Evolutionary conservation across 768 basidiomycete genomes (phyloP).

Genomic region (Flagelloscypha sp.): DNA sequence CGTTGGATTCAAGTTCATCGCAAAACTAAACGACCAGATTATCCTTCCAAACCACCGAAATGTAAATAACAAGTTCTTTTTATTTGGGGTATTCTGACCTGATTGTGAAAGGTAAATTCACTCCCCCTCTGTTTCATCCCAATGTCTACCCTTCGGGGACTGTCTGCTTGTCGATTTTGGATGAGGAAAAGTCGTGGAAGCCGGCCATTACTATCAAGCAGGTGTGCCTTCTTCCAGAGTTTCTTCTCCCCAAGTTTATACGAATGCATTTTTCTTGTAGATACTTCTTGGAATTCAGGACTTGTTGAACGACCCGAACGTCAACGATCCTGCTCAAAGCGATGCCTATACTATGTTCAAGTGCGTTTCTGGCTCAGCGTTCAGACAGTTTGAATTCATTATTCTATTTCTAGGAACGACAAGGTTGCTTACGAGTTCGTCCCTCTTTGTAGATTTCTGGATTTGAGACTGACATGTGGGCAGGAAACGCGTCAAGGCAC

Average conservation of each 20-base stretch:
- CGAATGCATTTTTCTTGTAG: slow-evolving; percentile 31
- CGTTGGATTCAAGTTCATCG: slow-evolving; percentile 8
- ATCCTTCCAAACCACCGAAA: slow-evolving; percentile 92
- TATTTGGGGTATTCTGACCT: slow-evolving; percentile 5
- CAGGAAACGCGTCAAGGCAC: too few species aligned
- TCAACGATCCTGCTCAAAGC: slow-evolving; percentile 95
- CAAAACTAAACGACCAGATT: too few species aligned
- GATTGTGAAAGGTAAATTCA: slow-evolving; percentile 75
- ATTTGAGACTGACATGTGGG: too few species aligned
- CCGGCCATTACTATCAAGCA: slow-evolving; percentile 99
- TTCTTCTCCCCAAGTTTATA: background rate
- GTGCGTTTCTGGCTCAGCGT: slow-evolving; percentile 38
- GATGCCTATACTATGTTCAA: slow-evolving; percentile 99
- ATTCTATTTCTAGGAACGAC: slow-evolving; percentile 62
- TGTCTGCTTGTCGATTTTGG: slow-evolving; percentile 93
- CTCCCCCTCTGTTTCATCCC: slow-evolving; percentile 92
- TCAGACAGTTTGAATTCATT: slow-evolving; percentile 1
- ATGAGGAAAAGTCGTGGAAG: slow-evolving; percentile 99
- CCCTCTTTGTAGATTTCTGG: too few species aligned
- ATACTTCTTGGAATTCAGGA: slow-evolving; percentile 96
- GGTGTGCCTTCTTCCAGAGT: slow-evolving; percentile 43
- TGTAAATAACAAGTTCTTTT: slow-evolving; percentile 35
- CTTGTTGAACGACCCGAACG: slow-evolving; percentile 89
- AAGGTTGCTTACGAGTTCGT: slow-evolving; percentile 86
- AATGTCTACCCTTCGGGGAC: slow-evolving; percentile 99